Base-by-base conservation (phyloP, 2,329 filamentous ascomycete species). In the Colletotrichum cordylinicola region DNA sequence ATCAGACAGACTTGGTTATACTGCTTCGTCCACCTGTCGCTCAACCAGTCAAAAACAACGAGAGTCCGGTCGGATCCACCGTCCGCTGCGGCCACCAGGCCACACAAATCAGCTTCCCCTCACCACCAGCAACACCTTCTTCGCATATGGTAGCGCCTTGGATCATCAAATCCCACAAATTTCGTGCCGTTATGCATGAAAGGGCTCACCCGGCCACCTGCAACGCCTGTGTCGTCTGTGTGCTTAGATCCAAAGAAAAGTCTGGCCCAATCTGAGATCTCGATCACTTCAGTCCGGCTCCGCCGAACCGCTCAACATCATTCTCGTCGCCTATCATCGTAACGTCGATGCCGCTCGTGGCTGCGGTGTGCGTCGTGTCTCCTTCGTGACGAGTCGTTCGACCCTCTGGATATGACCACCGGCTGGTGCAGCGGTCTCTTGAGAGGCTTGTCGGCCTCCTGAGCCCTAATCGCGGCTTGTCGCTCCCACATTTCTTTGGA, bases 361-460 rank as follows among this genome's bases (percentile, higher is more conserved):
- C 80, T 80, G 52, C 79, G 81, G 72, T 84, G 81, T 78, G 82
- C 82, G 52, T 83, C 82, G 73, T 81, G 81, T 73, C 82, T 83
- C 71, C 84, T 81, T 72, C 82, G 82, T 31, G 83, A 81, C 61
- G 81, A 80, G 48, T 86, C 83, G 39, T 80, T 81, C 24, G 83
- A 82, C 13, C 82, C 85, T 77, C 86, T 85, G 31, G 86, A 86
- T 65, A 92, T 87, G 39, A 90, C 80, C 18, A 92, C 83, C 10
- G 90, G 90, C 75, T 90, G 87, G 79, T 92, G 90, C 24, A 91
- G 84, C 24, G 90, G 90, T 29, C 90, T 86, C 81, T 91, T 92
- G 72, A 92, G 83, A 66, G 85, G 82, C 78, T 88, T 90, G 69
- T 89, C 87, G 21, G 87, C 85, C 70, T 87, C 85, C 67, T 86